Conservation (phyloP, 352 stramenopile genomes). For the Pythium aristosporum region DNA sequence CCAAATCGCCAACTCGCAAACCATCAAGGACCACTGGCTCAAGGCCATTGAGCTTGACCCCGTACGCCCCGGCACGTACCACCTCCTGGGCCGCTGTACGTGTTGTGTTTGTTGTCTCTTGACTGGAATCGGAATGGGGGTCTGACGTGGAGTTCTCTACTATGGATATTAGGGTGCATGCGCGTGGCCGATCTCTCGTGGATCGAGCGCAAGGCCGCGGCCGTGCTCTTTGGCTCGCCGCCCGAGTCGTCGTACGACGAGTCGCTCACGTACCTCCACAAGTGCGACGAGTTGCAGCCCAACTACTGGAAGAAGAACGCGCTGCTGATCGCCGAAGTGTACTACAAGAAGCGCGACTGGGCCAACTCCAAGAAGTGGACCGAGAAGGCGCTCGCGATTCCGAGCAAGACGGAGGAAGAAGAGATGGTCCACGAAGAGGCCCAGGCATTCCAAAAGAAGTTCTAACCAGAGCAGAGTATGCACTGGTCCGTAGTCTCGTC, state of each 20-base stretch:
- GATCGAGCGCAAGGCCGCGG: slow-evolving; percentile 81
- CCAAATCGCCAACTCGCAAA: slow-evolving; percentile 78
- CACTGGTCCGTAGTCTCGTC: no score
- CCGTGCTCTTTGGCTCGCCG: slow-evolving; percentile 78
- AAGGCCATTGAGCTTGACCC: slow-evolving; percentile 76
- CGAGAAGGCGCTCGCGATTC: slow-evolving; percentile 63
- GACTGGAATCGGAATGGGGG: no score
- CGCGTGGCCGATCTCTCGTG: slow-evolving; percentile 83
- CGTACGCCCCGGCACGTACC: slow-evolving; percentile 66
- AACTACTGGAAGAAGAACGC: slow-evolving; percentile 86
- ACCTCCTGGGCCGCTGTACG: slow-evolving; percentile 73
- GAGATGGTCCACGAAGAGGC: slow-evolving; percentile 68
- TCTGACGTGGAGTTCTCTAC: neutral
- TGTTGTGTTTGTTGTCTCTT: neutral
- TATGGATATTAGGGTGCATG: slow-evolving; percentile 54
- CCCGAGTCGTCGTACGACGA: slow-evolving; percentile 84
- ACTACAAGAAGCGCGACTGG: slow-evolving; percentile 78
- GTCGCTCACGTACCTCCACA: slow-evolving; percentile 67
- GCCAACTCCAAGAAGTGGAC: slow-evolving; percentile 68
- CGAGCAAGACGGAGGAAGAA: slow-evolving; percentile 62
- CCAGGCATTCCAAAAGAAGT: slow-evolving; percentile 40
- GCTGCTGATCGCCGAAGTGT: slow-evolving; percentile 77
- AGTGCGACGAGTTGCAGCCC: slow-evolving; percentile 72
- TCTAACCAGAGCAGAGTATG: slow-evolving; percentile 11
- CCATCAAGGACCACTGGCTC: slow-evolving; percentile 81